phyloP scores from a whole-genome alignment of 345 rosid species.

The Aquilaria malaccensis region DNA sequence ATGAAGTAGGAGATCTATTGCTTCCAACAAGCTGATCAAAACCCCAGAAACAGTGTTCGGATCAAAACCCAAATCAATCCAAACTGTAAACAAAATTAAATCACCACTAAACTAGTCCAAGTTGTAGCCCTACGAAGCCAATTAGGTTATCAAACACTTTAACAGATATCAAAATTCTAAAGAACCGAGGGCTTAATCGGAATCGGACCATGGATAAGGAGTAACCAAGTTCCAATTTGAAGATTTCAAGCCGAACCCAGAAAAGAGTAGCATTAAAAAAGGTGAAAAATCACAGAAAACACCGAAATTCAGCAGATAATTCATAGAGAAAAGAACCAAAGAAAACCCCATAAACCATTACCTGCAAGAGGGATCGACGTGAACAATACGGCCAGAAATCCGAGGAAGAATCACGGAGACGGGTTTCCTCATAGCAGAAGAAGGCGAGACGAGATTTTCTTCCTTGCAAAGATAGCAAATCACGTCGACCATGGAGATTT shows the following conservation, averaged over 20 bases:
- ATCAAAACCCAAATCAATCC: neutral
- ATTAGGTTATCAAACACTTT: too few species aligned
- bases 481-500: constrained; percentile 83
- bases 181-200: neutral
- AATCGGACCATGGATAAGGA: neutral
- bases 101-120: too few species aligned
- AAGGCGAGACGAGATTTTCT: constrained; percentile 42
- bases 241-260: neutral
- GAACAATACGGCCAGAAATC: constrained; percentile 36
- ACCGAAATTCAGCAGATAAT: neutral
- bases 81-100: neutral
- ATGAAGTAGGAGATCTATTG: constrained; percentile 68
- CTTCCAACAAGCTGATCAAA: constrained; percentile 56
- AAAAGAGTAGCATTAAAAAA: neutral
- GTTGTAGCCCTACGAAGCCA: too few species aligned
- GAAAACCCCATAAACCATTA: constrained; percentile 14
- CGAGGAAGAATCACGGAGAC: constrained; percentile 61
- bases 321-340: neutral
- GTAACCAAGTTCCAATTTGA: neutral
- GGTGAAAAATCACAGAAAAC: neutral
- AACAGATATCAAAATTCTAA: too few species aligned
- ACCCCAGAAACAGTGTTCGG: neutral
- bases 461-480: constrained; percentile 64
- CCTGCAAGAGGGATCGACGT: constrained; percentile 70
- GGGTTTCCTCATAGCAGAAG: constrained; percentile 44